Percentiles rank a stretch among this genome's conserved stretches.
Evolutionary conservation across 345 rosid genomes (phyloP).

Genomic region (Populus deltoides): DNA sequence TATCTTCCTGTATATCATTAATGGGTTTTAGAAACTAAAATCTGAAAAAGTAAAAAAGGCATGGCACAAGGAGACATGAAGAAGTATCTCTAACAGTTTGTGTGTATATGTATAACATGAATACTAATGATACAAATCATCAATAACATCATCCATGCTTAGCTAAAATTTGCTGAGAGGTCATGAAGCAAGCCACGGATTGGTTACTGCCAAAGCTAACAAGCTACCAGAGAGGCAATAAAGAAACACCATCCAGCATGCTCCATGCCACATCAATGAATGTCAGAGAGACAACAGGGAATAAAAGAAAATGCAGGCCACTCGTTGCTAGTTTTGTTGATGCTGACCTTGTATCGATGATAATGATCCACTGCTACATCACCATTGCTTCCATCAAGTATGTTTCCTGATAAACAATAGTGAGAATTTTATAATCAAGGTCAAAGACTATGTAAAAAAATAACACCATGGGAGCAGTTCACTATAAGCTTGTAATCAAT

Average conservation of each 20-base stretch:
- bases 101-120: background rate
- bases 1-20: conserved; percentile 64
- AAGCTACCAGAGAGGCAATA: too few species aligned
- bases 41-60: background rate
- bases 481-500: too few species aligned
- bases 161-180: too few species aligned
- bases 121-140: too few species aligned
- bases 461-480: too few species aligned
- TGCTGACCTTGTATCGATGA: conserved; percentile 22
- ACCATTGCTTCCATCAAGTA: conserved; percentile 59
- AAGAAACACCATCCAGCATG: too few species aligned
- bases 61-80: background rate
- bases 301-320: background rate
- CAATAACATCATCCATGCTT: too few species aligned
- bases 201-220: too few species aligned
- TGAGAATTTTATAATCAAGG: background rate
- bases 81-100: background rate
- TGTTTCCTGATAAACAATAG: conserved; percentile 41
- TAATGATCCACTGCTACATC: conserved; percentile 36
- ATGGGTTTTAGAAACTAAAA: conserved; percentile 8
- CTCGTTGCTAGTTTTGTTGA: background rate
- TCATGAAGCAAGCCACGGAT: too few species aligned
- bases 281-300: background rate
- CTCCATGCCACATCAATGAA: too few species aligned
- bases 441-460: too few species aligned